phyloP scores from a whole-genome alignment of 495 filamentous ascomycete species.

The Oleoguttula mirabilis region DNA sequence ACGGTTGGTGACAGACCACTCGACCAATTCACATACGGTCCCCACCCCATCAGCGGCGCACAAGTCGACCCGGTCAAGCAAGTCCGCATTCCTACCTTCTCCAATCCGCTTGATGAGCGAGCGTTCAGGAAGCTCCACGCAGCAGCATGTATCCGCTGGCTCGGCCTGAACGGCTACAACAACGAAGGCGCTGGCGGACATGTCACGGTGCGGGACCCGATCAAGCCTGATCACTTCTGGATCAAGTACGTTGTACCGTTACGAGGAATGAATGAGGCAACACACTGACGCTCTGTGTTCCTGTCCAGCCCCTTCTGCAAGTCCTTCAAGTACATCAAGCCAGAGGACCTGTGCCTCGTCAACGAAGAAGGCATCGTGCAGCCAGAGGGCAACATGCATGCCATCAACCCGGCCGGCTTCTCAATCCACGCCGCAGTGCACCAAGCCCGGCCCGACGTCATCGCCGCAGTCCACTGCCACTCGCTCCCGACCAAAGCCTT shows the following conservation, averaged over 20 bases:
- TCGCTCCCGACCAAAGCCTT: constrained; percentile 58
- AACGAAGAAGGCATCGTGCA: constrained; percentile 53
- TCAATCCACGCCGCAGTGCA: constrained; percentile 42
- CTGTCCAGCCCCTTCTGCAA: constrained; percentile 75
- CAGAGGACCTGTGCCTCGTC: constrained; percentile 57
- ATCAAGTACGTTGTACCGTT: too few relatives aligned
- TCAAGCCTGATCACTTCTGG: constrained; percentile 21
- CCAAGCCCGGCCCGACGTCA: constrained; percentile 54
- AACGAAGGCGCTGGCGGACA: constrained; percentile 23
- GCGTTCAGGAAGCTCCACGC: constrained; percentile 14
- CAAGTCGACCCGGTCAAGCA: constrained; percentile 15
- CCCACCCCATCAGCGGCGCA: constrained; percentile 12
- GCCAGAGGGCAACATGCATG: constrained; percentile 48
- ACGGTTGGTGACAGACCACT: constrained; percentile 11
- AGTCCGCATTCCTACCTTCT: constrained; percentile 14
- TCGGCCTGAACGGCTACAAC: constrained; percentile 15
- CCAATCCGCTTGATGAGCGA: constrained; percentile 12
- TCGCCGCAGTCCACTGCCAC: constrained; percentile 62
- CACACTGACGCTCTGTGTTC: too few relatives aligned
- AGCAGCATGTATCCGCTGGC: constrained; percentile 15
- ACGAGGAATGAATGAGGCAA: too few relatives aligned
- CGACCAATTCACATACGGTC: constrained; percentile 14
- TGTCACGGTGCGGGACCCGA: constrained; percentile 22
- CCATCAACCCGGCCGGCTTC: constrained; percentile 51
- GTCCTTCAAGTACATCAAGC: constrained; percentile 57